phyloP scores from a whole-genome alignment of 495 filamentous ascomycete species.

The Penicillium lividum region DNA sequence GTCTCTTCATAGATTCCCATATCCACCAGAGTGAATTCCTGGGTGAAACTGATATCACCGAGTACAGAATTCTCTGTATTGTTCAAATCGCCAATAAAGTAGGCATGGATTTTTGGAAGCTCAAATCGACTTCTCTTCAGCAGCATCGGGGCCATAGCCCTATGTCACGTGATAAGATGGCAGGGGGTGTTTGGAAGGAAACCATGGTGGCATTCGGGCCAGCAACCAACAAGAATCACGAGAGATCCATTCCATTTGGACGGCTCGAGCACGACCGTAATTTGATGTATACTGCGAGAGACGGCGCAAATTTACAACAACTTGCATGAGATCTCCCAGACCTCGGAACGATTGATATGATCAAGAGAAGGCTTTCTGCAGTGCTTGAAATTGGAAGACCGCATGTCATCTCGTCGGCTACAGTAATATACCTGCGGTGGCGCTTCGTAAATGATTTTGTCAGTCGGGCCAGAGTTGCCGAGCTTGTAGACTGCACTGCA shows the following conservation, averaged over 20 bases:
- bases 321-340: conserved; percentile 4
- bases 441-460: not conserved
- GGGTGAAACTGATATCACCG: conserved; percentile 3
- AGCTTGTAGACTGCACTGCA: not conserved
- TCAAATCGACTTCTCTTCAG: conserved; percentile 8
- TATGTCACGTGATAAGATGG: conserved; percentile 1
- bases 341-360: not conserved
- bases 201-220: not conserved
- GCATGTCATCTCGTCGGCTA: not conserved
- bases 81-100: conserved; percentile 4
- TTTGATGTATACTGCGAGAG: conserved; percentile 1
- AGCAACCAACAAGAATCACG: not conserved
- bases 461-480: not conserved
- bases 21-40: conserved; percentile 1
- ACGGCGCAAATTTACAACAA: not conserved
- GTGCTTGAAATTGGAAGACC: not conserved
- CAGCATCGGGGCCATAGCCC: not conserved
- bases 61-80: conserved; percentile 2
- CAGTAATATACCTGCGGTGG: not conserved
- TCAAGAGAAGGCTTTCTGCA: not conserved
- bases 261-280: not conserved
- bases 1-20: conserved; percentile 4
- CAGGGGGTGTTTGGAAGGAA: conserved; percentile 1
- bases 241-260: not conserved
- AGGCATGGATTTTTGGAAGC: conserved; percentile 5